phyloP scores from a whole-genome alignment of 2,329 filamentous ascomycete genomes.

The Aspergillus fischeri region DNA sequence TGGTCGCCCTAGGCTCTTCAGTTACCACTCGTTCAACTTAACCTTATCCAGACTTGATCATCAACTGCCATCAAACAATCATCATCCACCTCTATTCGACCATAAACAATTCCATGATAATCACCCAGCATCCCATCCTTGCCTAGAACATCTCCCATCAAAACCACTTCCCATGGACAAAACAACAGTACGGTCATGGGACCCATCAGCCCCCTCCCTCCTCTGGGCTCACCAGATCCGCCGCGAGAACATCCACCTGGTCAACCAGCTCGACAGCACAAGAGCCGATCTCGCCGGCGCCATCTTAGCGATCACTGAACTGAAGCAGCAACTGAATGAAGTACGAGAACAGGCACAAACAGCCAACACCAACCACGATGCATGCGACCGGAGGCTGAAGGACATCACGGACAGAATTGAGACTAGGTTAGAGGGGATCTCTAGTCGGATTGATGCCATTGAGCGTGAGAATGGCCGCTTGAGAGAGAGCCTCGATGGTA shows the following conservation, averaged over 20 bases:
- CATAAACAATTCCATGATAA: neutral
- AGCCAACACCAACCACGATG: neutral
- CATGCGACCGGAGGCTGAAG: neutral
- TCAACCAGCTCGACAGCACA: slow-evolving; percentile 22
- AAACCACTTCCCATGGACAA: slow-evolving; percentile 5
- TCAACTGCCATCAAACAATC: too few species aligned
- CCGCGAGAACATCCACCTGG: slow-evolving; percentile 32
- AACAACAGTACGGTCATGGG: neutral
- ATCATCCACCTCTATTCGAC: neutral
- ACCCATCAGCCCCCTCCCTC: slow-evolving; percentile 18
- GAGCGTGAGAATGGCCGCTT: neutral
- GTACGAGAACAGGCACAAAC: neutral
- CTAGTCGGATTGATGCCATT: neutral
- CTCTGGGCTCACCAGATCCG: slow-evolving; percentile 40
- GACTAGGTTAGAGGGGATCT: neutral
- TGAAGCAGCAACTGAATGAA: slow-evolving; percentile 3
- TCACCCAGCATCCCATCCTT: neutral
- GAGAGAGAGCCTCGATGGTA: neutral
- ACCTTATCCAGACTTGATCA: neutral
- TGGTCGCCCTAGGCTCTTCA: neutral
- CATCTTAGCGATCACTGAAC: slow-evolving; percentile 1
- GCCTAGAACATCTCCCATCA: neutral
- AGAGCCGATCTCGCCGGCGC: slow-evolving; percentile 11
- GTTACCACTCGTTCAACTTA: neutral
- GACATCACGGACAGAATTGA: neutral